Percentiles rank a stretch among this genome's conserved stretches.
phyloP scores from a whole-genome alignment of 768 basidiomycete genomes.

The Leucocoprinus sp. region DNA sequence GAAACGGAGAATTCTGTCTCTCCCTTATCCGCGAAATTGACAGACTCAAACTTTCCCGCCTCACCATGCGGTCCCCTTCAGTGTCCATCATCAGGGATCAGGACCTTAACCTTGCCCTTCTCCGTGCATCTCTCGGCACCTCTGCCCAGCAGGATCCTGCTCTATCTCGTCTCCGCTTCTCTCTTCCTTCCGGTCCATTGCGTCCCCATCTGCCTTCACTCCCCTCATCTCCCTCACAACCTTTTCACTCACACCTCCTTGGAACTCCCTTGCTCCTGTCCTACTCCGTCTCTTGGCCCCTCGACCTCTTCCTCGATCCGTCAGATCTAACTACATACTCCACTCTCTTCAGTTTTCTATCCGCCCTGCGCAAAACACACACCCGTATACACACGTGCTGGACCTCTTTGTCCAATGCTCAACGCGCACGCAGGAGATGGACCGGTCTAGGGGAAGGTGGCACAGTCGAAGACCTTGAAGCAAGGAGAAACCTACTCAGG shows the following conservation, averaged over 20 bases:
- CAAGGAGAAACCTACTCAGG: slow-evolving; percentile 56
- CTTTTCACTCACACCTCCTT: slow-evolving; percentile 69
- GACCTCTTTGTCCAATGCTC: slow-evolving; percentile 78
- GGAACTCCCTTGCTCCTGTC: slow-evolving; percentile 68
- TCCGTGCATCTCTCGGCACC: slow-evolving; percentile 84
- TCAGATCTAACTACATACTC: slow-evolving; percentile 69
- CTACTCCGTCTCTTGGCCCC: slow-evolving; percentile 75
- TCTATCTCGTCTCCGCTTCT: slow-evolving; percentile 64
- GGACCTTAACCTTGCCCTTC: slow-evolving; percentile 78
- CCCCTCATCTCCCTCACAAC: slow-evolving; percentile 35
- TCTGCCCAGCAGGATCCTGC: slow-evolving; percentile 81
- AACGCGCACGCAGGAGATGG: slow-evolving; percentile 78
- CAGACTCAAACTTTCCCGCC: slow-evolving; percentile 68
- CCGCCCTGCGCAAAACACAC: slow-evolving; percentile 79
- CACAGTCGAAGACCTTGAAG: slow-evolving; percentile 59
- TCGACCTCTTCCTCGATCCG: slow-evolving; percentile 81
- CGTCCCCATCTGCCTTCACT: slow-evolving; percentile 78
- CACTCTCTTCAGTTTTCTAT: slow-evolving; percentile 73
- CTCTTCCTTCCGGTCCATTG: slow-evolving; percentile 72
- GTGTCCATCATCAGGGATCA: slow-evolving; percentile 83
- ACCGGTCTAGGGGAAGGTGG: slow-evolving; percentile 85
- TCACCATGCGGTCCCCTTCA: slow-evolving; percentile 57
- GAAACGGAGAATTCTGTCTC: slow-evolving; percentile 82
- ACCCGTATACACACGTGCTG: slow-evolving; percentile 73
- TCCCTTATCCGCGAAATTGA: slow-evolving; percentile 84